These are phyloP conservation scores for Capsella rubella DNA, from an alignment of 441 rosid genomes.

Conservation along the genomic window DNA sequence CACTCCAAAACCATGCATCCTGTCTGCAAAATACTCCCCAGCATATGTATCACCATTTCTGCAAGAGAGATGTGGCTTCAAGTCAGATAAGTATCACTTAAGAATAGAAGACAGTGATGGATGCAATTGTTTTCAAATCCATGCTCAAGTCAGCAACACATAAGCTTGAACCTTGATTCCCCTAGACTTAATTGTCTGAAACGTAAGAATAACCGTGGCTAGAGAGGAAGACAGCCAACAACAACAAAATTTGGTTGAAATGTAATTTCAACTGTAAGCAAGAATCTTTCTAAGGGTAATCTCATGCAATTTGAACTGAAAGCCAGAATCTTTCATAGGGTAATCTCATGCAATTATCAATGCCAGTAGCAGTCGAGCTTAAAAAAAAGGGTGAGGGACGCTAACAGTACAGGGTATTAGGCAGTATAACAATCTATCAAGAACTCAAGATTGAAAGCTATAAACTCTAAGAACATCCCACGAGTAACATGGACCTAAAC, in stretches of 20 bases:
- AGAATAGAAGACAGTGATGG: neutral
- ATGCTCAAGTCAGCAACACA: slow-evolving; percentile 18
- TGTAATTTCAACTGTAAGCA: slow-evolving; percentile 8
- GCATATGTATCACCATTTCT: slow-evolving; percentile 75
- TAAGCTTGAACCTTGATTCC: slow-evolving; percentile 16
- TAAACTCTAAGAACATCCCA: neutral
- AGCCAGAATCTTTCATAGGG: slow-evolving; percentile 3
- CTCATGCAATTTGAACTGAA: slow-evolving; percentile 16
- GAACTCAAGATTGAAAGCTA: slow-evolving; percentile 19
- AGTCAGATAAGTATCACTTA: slow-evolving; percentile 29
- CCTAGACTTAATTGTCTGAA: slow-evolving; percentile 15
- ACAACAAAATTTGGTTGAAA: neutral
- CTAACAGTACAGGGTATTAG: neutral
- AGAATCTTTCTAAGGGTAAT: neutral
- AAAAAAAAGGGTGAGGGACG: neutral
- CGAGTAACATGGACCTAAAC: neutral
- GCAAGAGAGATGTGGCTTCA: slow-evolving; percentile 33
- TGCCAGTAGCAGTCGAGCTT: neutral
- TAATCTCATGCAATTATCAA: neutral
- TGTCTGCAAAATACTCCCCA: slow-evolving; percentile 79
- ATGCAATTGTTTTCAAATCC: slow-evolving; percentile 1
- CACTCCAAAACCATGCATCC: slow-evolving; percentile 76
- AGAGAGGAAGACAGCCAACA: slow-evolving; percentile 11
- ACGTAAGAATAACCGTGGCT: neutral
- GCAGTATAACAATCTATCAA: slow-evolving; percentile 18